These are phyloP conservation scores for Aspergillus sp. DNA, from an alignment of 2,329 filamentous ascomycete genomes.

Conservation along the genomic window DNA sequence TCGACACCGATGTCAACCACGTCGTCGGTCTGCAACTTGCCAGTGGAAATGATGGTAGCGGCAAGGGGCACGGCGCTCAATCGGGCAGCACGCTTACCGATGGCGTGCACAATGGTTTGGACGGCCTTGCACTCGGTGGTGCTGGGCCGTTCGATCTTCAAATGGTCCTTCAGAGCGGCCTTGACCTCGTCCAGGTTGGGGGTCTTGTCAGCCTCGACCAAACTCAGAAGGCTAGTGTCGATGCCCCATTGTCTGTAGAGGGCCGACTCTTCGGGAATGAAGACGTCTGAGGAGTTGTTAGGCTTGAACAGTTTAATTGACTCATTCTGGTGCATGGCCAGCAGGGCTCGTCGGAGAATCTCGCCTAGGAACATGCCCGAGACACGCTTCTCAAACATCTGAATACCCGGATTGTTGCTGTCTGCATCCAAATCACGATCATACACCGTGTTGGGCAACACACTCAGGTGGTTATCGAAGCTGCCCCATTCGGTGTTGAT, in stretches of 20 bases:
- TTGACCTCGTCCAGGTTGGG: constrained; percentile 68
- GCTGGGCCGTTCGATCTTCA: constrained; percentile 71
- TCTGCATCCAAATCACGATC: constrained; percentile 73
- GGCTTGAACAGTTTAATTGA: constrained; percentile 69
- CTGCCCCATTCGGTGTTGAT: constrained; percentile 98
- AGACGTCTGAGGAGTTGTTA: constrained; percentile 69
- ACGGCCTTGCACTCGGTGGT: constrained; percentile 84
- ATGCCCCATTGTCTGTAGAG: constrained; percentile 82
- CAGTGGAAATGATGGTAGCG: constrained; percentile 76
- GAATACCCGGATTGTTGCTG: constrained; percentile 85
- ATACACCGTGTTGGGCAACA: constrained; percentile 80
- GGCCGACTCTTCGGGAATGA: constrained; percentile 58
- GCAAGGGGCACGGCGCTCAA: constrained; percentile 84
- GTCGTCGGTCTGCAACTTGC: constrained; percentile 62
- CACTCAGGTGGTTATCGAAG: constrained; percentile 89
- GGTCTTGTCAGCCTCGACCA: constrained; percentile 75
- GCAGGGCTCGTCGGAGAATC: constrained; percentile 73
- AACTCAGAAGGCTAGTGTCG: constrained; percentile 84
- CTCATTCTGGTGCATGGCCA: constrained; percentile 66
- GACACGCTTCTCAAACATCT: constrained; percentile 98
- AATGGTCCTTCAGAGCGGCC: constrained; percentile 69
- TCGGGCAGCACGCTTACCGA: constrained; percentile 83
- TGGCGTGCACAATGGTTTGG: constrained; percentile 73
- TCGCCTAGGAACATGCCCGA: constrained; percentile 98
- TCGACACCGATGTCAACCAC: constrained; percentile 91